Evolutionary conservation across 768 basidiomycete genomes (phyloP), one percentile per base, ranked within the genome.

Genomic region (Pisolithus sp.): DNA sequence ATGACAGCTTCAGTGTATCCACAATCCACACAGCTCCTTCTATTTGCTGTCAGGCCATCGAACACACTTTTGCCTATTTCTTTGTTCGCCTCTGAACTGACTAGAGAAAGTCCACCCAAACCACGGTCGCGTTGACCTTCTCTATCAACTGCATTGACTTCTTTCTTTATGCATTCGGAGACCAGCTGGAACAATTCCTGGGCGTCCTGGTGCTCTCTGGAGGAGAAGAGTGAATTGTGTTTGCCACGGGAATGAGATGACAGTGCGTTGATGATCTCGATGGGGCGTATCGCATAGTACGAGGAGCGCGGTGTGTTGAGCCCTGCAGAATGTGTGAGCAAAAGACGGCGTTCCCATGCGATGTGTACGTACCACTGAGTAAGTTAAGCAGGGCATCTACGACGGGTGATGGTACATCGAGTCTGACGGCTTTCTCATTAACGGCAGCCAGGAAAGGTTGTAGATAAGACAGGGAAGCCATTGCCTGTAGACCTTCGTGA

Each of bases 101-200:
- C 47, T 6, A 62, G 64, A 4, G 71, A 71, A 12, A 86, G 63
- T 9, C 74, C 84, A 20, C 83, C 84, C 15, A 93, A 71, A 7
- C 91, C 89, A 45, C 83, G 77, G 62, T 91, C 84, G 39, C 82
- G 75, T 41, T 75, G 72, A 2, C 80, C 79, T 64, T 94, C 91
- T 42, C 76, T 78, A 50, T 85, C 83, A 1, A 96, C 79, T 2
- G 84, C 78, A 2, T 71, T 63, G n/a, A 83, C 76, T 66, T 98
- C 95, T 54, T 84, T 85, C 69, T 91, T 91, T 58, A 97, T 76
- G 48, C 84, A 88, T 65, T 94, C 93, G 1, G 93, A 87, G 8
- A 97, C 73, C 30, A 97, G 83, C 59, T 95, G 86, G 71, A 96
- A 97, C n/a, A 98, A 78, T 64, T 98, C 95, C 63, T 98, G 95